Evolutionary conservation across 805 yeast species (phyloP).

Genomic region (Teunomyces aglyptinius): DNA sequence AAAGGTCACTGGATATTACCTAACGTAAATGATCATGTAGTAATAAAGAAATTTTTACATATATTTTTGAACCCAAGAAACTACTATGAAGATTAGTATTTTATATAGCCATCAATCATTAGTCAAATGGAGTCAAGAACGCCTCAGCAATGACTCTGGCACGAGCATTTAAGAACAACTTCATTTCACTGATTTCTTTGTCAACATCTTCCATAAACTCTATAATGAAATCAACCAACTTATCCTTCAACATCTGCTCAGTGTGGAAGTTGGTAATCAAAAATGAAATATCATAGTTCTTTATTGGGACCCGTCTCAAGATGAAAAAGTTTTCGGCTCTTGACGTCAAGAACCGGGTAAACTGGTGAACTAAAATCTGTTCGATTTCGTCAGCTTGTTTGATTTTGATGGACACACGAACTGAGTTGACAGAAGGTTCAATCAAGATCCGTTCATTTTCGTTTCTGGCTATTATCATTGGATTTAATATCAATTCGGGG

Average conservation of each 20-base stretch:
- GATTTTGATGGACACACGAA: constrained; percentile 85
- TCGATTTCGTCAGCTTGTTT: constrained; percentile 98
- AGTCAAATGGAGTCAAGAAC: constrained; percentile 85
- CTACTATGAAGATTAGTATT: not conserved
- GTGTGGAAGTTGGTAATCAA: constrained; percentile 92
- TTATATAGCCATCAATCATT: constrained; percentile 9
- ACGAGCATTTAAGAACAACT: constrained; percentile 91
- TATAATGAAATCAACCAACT: constrained; percentile 92
- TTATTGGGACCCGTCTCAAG: constrained; percentile 84
- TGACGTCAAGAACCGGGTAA: constrained; percentile 88
- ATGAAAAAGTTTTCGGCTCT: constrained; percentile 95
- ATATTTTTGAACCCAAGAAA: not conserved
- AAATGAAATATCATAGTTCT: constrained; percentile 91
- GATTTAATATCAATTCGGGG: constrained; percentile 81
- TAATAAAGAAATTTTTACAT: not conserved
- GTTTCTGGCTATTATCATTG: constrained; percentile 87
- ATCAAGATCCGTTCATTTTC: constrained; percentile 90
- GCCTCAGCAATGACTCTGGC: constrained; percentile 98
- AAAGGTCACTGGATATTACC: not conserved
- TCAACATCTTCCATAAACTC: constrained; percentile 99
- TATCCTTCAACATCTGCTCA: constrained; percentile 91
- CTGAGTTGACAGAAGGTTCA: constrained; percentile 91
- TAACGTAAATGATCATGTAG: not conserved
- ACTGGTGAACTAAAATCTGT: constrained; percentile 88
- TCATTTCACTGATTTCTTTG: constrained; percentile 98